A percentile compares a stretch with the other conserved stretches of the same genome.
These are phyloP conservation scores for Crithidia brevicula DNA, from an alignment of 208 protist species.

Conservation along the genomic window DNA sequence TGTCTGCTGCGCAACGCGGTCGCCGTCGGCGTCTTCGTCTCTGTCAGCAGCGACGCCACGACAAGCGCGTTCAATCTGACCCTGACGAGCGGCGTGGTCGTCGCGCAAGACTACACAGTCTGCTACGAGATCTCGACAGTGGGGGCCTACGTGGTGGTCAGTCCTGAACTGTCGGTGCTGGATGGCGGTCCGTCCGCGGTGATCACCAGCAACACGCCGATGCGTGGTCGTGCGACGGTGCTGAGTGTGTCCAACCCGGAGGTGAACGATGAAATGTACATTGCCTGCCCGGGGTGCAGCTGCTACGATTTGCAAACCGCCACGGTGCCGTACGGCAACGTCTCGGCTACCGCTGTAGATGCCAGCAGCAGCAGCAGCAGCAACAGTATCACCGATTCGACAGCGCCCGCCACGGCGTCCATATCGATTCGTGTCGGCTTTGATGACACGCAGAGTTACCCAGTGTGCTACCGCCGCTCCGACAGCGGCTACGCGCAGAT, in stretches of 20 bases:
- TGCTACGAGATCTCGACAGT: slow-evolving; percentile 71
- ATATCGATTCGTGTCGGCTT: slow-evolving; percentile 78
- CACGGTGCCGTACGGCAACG: slow-evolving; percentile 68
- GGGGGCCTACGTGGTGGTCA: slow-evolving; percentile 64
- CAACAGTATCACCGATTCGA: not conserved
- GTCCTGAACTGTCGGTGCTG: slow-evolving; percentile 46
- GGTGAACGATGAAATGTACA: slow-evolving; percentile 55
- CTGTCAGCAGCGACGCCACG: slow-evolving; percentile 27
- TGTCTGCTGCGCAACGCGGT: slow-evolving; percentile 61
- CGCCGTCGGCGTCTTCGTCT: slow-evolving; percentile 46
- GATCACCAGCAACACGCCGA: slow-evolving; percentile 80
- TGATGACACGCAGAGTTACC: slow-evolving; percentile 43
- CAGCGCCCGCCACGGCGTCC: slow-evolving; percentile 1
- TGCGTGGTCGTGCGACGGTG: slow-evolving; percentile 75
- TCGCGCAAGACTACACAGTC: slow-evolving; percentile 60
- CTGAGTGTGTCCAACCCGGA: slow-evolving; percentile 50
- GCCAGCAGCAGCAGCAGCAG: slow-evolving; percentile 1
- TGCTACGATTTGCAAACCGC: slow-evolving; percentile 68
- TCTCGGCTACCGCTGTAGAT: slow-evolving; percentile 24
- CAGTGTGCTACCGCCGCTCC: slow-evolving; percentile 77
- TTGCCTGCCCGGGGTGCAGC: slow-evolving; percentile 71
- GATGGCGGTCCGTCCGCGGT: slow-evolving; percentile 60
- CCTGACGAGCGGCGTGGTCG: slow-evolving; percentile 35
- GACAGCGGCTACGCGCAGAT: slow-evolving; percentile 85
- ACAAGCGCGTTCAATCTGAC: slow-evolving; percentile 50